Percentiles rank a stretch among this genome's conserved stretches.
Conservation (phyloP, 345 rosid genomes). For the Laguncularia racemosa region DNA sequence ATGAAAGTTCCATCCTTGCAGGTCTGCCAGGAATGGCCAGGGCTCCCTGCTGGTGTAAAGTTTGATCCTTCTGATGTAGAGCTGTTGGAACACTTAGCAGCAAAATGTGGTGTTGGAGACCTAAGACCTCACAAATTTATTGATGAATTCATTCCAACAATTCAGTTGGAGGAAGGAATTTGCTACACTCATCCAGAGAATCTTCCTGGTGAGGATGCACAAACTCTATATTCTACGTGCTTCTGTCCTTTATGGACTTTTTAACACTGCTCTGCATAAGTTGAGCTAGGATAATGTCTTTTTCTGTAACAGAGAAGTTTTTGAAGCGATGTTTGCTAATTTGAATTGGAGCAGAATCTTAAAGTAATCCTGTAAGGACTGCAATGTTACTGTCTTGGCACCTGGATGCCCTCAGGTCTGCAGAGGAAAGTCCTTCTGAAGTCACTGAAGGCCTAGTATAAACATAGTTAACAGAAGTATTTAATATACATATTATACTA, state of each 20-base stretch:
- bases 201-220: slow-evolving; percentile 57
- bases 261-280: not conserved
- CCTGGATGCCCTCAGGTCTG: too few relatives aligned
- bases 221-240: too few relatives aligned
- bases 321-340: not conserved
- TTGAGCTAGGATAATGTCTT: too few relatives aligned
- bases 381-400: too few relatives aligned
- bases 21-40: slow-evolving; percentile 76
- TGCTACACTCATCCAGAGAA: slow-evolving; percentile 87
- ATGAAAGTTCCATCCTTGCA: slow-evolving; percentile 14
- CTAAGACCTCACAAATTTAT: slow-evolving; percentile 43
- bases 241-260: not conserved
- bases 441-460: too few relatives aligned
- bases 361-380: too few relatives aligned
- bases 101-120: slow-evolving; percentile 60
- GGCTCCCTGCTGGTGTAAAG: slow-evolving; percentile 87
- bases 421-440: too few relatives aligned
- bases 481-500: too few relatives aligned
- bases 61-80: slow-evolving; percentile 87
- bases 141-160: slow-evolving; percentile 41
- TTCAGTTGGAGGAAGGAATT: slow-evolving; percentile 38
- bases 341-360: too few relatives aligned
- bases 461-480: too few relatives aligned
- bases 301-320: not conserved
- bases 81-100: slow-evolving; percentile 63